Base-by-base conservation (phyloP, 2,329 filamentous ascomycete species). In the Xylariales sp. region DNA sequence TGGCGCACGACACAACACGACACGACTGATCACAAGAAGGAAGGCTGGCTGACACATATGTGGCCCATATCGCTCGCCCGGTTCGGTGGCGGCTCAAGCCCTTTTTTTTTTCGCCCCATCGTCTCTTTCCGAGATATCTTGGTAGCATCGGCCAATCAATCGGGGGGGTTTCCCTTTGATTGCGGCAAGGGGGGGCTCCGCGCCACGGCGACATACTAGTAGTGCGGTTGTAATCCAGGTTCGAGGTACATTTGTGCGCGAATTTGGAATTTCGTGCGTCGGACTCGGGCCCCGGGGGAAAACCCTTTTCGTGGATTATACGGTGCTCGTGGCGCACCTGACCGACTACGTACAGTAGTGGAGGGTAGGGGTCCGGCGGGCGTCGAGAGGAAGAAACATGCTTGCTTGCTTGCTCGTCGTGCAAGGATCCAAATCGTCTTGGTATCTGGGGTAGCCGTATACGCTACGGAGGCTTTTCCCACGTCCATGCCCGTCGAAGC, bases 11-110 rank as follows among this genome's bases (percentile, higher is more conserved):
- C 39, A 41, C 39, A 8, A 39, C 39, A 12, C 10, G 10, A 12
- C 39, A 41, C 39, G 1, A 39, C 10, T 41, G 10, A 14, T 12
- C 14, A 3, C 30, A 18, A 10, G 30, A 16, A 41, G 36, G 23
- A 32, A 12, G 52, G 28, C 41, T 55, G 43, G 39, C 50, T 23
- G 50, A 34, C n/a, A 46, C 18, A 53, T 55, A 65, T 56, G 62
- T 54, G 55, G 41, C 16, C 30, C 32, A 16, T 50, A 32, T 28
- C 39, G 54, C 58, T 28, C 28, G 30, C 28, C 34, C 48, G 23
- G 58, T 49, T 45, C 48, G 23, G 58, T 49, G 61, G 46, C 46
- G 28, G 43, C 55, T 58, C 43, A 14, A 34, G 3, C 7, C 0
- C 14, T n/a, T 36, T 10, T 53, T 36, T 10, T 53, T 14, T n/a